These are phyloP conservation scores for Spiraea crenata DNA, from an alignment of 331 rosid species.

Conservation along the genomic window DNA sequence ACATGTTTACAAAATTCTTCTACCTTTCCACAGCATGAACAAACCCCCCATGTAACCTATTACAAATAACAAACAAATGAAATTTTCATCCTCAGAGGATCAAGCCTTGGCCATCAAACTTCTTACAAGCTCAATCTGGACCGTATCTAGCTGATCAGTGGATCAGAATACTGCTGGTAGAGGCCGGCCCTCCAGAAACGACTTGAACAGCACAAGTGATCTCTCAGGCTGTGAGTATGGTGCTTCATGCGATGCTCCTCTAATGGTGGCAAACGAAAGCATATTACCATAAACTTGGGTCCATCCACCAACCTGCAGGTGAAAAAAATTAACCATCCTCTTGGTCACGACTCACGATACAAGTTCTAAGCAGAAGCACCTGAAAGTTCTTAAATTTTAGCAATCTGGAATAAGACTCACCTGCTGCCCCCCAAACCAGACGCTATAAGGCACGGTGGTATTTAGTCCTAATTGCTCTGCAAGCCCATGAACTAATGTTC, in stretches of 20 bases:
- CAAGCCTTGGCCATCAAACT: slow-evolving; percentile 21
- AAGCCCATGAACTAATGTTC: slow-evolving; percentile 61
- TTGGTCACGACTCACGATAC: neutral
- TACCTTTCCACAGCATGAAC: slow-evolving; percentile 34
- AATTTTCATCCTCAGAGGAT: slow-evolving; percentile 26
- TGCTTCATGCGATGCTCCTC: slow-evolving; percentile 96
- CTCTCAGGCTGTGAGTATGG: slow-evolving; percentile 97
- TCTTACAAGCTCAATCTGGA: slow-evolving; percentile 28
- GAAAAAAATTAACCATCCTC: neutral
- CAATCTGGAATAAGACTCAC: slow-evolving; percentile 26
- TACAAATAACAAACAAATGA: slow-evolving; percentile 32
- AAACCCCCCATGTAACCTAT: slow-evolving; percentile 10
- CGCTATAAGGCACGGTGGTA: slow-evolving; percentile 78
- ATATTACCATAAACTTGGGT: slow-evolving; percentile 85
- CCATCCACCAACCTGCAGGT: slow-evolving; percentile 90
- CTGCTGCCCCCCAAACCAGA: slow-evolving; percentile 89
- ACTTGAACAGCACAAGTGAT: slow-evolving; percentile 76
- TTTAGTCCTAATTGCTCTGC: slow-evolving; percentile 61
- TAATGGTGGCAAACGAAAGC: slow-evolving; percentile 82
- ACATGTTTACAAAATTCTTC: slow-evolving; percentile 37
- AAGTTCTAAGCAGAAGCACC: neutral
- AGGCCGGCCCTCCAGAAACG: slow-evolving; percentile 64
- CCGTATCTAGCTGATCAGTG: slow-evolving; percentile 7
- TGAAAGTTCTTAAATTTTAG: neutral
- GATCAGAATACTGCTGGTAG: slow-evolving; percentile 57